Base-by-base conservation (phyloP, 805 yeast genomes). In the Yarrowia alimentaria region DNA sequence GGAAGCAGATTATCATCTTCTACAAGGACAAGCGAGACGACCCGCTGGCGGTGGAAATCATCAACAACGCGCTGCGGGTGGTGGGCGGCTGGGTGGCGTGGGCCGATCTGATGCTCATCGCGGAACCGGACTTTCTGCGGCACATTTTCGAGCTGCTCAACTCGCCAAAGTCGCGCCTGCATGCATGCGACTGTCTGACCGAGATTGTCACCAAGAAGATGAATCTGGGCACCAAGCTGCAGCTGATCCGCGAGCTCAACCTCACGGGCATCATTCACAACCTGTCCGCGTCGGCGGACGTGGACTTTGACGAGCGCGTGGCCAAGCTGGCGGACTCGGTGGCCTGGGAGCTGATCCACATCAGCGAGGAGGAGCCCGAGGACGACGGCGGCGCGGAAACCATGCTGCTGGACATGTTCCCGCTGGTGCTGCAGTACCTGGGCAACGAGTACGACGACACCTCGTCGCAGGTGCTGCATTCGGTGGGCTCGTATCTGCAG, bases 41-140 rank as follows among this genome's bases (percentile, higher is more conserved):
- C 52, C 60, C 9, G 59, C 57, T 68, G 45, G 55, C 57, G 10
- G 56, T 60, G 56, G 79, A 78, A 54, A 74, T 84, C 55, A 58
- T 85, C 60, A 79, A 75, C 55, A 76, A 76, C 54, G 69, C 80
- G 6, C 72, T 88, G 43, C 72, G 73, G 48, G 80, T 80, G 51
- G 78, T 93, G 52, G 97, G 97, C 9, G 79, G 80, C 10, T 93
- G 85, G 76, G 85, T 89, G 18, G 81, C 90, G 18, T 93, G 99
- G 99, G 87, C 90, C 64, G 94, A 87, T 63, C 81, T 90, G 55
- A 72, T 81, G 51, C 71, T 87, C 58, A 79, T 91, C 51, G 74
- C 89, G 22, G 79, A 78, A 43, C 73, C 76, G 25, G 77, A 77
- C 17, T 81, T 77, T 57, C 69, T 86, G 59, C 66, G 72, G 20